phyloP scores from a whole-genome alignment of 371 early-diverging fungal genomes.

The Mortierella sp. region DNA sequence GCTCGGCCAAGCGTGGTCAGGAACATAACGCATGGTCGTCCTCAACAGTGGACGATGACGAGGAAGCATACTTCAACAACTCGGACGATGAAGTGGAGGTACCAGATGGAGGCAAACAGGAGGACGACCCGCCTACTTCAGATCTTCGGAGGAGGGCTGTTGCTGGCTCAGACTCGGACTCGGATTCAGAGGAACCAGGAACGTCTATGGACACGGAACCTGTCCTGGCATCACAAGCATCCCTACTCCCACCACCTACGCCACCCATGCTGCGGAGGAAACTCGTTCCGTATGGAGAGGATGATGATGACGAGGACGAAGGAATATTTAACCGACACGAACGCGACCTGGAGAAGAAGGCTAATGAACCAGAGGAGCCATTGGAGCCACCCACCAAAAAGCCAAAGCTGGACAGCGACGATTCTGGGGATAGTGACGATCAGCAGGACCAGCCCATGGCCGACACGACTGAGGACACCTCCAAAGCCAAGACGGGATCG shows the following conservation, averaged over 20 bases:
- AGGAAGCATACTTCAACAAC: constrained; percentile 89
- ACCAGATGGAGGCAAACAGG: constrained; percentile 43
- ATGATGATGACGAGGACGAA: constrained; percentile 47
- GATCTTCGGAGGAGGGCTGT: constrained; percentile 46
- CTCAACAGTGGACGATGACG: constrained; percentile 76
- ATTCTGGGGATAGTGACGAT: neutral
- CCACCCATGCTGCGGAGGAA: constrained; percentile 25
- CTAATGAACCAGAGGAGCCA: neutral
- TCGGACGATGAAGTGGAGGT: constrained; percentile 74
- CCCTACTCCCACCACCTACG: constrained; percentile 26
- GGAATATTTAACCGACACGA: constrained; percentile 28
- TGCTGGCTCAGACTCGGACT: constrained; percentile 26
- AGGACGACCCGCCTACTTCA: constrained; percentile 49
- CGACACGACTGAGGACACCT: constrained; percentile 11
- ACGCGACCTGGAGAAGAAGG: neutral
- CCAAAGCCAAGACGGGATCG: constrained; percentile 14
- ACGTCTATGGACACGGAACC: constrained; percentile 29
- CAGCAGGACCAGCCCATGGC: constrained; percentile 17
- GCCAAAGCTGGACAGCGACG: constrained; percentile 29
- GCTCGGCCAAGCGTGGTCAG: constrained; percentile 28
- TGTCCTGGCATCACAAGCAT: constrained; percentile 35
- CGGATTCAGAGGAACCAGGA: constrained; percentile 18
- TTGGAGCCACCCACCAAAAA: constrained; percentile 39
- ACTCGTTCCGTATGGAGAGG: constrained; percentile 51
- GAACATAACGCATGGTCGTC: constrained; percentile 70